Evolutionary conservation across 192 early-diverging fungal genomes (phyloP), one percentile per base, ranked within the genome.

Genomic region (Coemansia sp.): DNA sequence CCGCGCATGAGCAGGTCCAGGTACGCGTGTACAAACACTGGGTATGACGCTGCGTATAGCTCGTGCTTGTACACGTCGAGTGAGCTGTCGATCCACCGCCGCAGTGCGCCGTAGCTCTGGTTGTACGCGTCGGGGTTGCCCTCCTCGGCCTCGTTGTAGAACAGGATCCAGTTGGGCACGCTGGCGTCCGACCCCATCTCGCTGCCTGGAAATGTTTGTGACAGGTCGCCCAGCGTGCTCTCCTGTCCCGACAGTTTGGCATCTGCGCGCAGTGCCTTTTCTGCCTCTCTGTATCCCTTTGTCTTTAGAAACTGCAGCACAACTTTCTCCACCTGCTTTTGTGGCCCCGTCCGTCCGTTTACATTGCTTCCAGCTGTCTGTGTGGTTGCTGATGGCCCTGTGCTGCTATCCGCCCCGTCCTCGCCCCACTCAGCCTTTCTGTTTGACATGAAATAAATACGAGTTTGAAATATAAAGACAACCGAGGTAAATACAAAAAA

Each of bases 41-140:
- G 97, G 74, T 91, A 98, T 10, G 97, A 85, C 3, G 94, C 88
- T 9, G 90, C 85, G 42, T 89, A 87, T 24, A 99, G 86, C 86
- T 98, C 96, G 55, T 91, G 85, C 90, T 96, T 95, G 88, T 95
- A 99, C 69, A 90, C 88, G 72, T 98, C 98, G 52, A 99, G 86
- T 7, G 95, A 98, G 67, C 92, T 92, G 61, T 98, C 95, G 47
- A 98, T 91, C 95, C 94, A 97, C 43, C 88, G 86, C 51, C 92
- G 79, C 62, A 99, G 82, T 69, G 86, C 86, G 20, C 80, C 85
- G 82, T 98, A 98, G 63, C 89, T 90, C 51, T 88, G 76, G 51
- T 91, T 89, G 68, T 97, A 97, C 12, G 90, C 90, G 68, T 93
- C 90, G 5, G 95, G 92, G 73, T 95, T 94, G 13, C 88, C 92